Conservation (phyloP, 192 early-diverging fungal species). For the Oehlia diaphana region DNA sequence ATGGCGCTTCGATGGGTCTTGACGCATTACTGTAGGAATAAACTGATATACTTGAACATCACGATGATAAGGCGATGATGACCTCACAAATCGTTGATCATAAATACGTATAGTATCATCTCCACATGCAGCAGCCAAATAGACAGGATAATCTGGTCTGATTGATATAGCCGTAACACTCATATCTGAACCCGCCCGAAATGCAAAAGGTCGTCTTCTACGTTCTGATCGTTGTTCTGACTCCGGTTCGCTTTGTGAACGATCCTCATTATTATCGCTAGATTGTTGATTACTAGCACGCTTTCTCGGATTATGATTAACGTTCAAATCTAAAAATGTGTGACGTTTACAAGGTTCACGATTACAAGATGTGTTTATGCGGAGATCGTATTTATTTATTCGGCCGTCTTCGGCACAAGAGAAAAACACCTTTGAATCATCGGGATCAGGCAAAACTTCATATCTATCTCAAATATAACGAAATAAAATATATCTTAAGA, state of each 20-base stretch:
- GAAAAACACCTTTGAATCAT: conserved; percentile 46
- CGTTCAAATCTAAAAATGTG: conserved; percentile 38
- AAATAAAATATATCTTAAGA: not conserved
- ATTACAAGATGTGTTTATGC: conserved; percentile 41
- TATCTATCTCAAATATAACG: conserved; percentile 25
- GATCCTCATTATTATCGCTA: not conserved
- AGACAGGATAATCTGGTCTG: conserved; percentile 41
- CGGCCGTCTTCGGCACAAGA: conserved; percentile 48
- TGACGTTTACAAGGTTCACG: conserved; percentile 39
- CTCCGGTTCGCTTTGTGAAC: not conserved
- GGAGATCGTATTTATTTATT: conserved; percentile 46
- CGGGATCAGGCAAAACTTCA: conserved; percentile 51
- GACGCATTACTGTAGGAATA: conserved; percentile 33
- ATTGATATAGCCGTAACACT: conserved; percentile 49
- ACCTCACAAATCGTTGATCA: conserved; percentile 36
- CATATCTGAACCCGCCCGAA: not conserved
- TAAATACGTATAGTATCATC: conserved; percentile 53
- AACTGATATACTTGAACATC: conserved; percentile 41
- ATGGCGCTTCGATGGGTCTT: conserved; percentile 14
- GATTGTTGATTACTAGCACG: too few species aligned
- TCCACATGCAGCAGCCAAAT: conserved; percentile 48
- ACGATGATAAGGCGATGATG: conserved; percentile 24
- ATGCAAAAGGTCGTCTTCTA: conserved; percentile 1
- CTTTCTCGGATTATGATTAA: not conserved
- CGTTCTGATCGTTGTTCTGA: conserved; percentile 26